Conservation (phyloP, 805 yeast genomes). For the Saturnispora hagleri region DNA sequence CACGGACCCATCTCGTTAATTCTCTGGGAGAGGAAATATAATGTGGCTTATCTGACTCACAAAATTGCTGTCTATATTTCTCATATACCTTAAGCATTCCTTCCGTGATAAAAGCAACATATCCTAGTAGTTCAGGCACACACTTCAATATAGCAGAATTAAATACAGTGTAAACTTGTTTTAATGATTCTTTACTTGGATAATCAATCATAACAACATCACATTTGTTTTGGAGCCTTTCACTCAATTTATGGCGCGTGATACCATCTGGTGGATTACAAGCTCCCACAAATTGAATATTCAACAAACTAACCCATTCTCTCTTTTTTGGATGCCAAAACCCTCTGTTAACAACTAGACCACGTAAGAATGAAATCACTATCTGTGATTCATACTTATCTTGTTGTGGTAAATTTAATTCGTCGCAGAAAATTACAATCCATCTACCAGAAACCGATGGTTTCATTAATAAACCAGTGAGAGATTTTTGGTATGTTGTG, state of each 20-base stretch:
- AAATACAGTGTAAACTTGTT: slow-evolving; percentile 58
- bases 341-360: slow-evolving; percentile 62
- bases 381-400: slow-evolving; percentile 70
- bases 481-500: slow-evolving; percentile 49
- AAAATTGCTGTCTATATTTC: slow-evolving; percentile 34
- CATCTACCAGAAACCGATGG: slow-evolving; percentile 59
- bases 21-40: slow-evolving; percentile 86
- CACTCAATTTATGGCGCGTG: slow-evolving; percentile 53
- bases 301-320: slow-evolving; percentile 56
- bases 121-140: slow-evolving; percentile 53
- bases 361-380: slow-evolving; percentile 64
- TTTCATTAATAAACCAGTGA: slow-evolving; percentile 42
- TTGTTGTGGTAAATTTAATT: slow-evolving; percentile 67
- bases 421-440: slow-evolving; percentile 85
- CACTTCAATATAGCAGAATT: slow-evolving; percentile 45
- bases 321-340: slow-evolving; percentile 59
- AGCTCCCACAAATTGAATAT: slow-evolving; percentile 86
- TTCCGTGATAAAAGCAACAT: slow-evolving; percentile 39
- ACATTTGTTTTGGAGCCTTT: slow-evolving; percentile 59
- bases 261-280: slow-evolving; percentile 84
- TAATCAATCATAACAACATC: slow-evolving; percentile 67
- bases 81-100: slow-evolving; percentile 62
- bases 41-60: slow-evolving; percentile 36
- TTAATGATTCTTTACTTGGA: slow-evolving; percentile 56
- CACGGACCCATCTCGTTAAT: slow-evolving; percentile 77